Base-by-base conservation (phyloP, 2,329 filamentous ascomycete genomes). In the Talaromyces sp. region DNA sequence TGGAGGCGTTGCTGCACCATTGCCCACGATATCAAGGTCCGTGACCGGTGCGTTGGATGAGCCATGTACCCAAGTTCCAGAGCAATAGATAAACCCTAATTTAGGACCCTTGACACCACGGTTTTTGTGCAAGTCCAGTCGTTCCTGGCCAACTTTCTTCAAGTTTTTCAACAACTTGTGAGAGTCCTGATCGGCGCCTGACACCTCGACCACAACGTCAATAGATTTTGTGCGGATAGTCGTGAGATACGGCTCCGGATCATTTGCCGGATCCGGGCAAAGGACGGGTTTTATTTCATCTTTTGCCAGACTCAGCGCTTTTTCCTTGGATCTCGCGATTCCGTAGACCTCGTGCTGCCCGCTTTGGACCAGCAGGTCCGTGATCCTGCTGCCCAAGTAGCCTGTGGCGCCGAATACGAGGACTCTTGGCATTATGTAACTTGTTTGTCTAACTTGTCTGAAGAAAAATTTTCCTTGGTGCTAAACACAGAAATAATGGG, bases 31-130 rank as follows among this genome's bases (percentile, higher is more conserved):
- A 13, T 67, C 65, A 3, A 74, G 58, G 56, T 77, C 73, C 55
- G 67, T 72, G 19, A 74, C 67, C 0, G 66, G 62, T 0, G 58
- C 57, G 4, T 64, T 42, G 4, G 66, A 67, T 0, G 70, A 73
- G 2, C 75, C 75, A 58, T 77, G 72, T 1, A 77, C 70, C 75
- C 74, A 78, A 0, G 68, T 68, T 3, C 76, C 74, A 10, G 72
- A 76, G 42, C 67, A 68, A 32, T 76, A 77, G 44, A 77, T 69
- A 33, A 72, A 77, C 3, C 72, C 76, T 2, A 78, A 61, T 62
- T 78, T 79, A 15, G 70, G 71, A 25, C 64, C 64, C 9, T 53
- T 55, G 0, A 68, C 56, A 4, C 65, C 66, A 1, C 64, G 65
- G 17, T 62, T 63, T 65, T 64, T 25, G 65, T 66, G 53, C 32